Evolutionary conservation across 1,139 yeast genomes (phyloP).

Genomic region (Blastobotrys persicus): DNA sequence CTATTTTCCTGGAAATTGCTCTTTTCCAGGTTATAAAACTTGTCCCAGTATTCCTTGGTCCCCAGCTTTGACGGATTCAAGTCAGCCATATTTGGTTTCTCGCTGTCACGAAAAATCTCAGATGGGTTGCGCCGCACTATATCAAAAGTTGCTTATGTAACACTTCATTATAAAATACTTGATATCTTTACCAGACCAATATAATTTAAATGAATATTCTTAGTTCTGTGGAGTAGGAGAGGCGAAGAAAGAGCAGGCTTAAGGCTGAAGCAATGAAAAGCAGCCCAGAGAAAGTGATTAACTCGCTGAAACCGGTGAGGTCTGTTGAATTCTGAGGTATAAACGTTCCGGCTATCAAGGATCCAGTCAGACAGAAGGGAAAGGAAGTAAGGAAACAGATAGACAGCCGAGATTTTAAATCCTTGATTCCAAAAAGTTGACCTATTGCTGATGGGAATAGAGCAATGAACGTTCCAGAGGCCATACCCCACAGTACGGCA

Average conservation of each 20-base stretch:
- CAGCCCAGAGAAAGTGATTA: slow-evolving; percentile 26
- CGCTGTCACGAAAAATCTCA: not conserved
- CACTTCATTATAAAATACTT: too few species aligned
- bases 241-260: slow-evolving; percentile 7
- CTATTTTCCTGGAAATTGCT: slow-evolving; percentile 67
- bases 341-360: slow-evolving; percentile 51
- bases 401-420: slow-evolving; percentile 49
- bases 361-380: slow-evolving; percentile 49
- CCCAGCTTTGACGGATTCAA: slow-evolving; percentile 30
- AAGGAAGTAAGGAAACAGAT: slow-evolving; percentile 52
- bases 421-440: slow-evolving; percentile 52
- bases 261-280: slow-evolving; percentile 11
- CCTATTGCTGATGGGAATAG: slow-evolving; percentile 40
- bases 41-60: slow-evolving; percentile 60
- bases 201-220: slow-evolving; percentile 12
- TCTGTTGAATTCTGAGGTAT: slow-evolving; percentile 23
- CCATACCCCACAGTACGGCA: slow-evolving; percentile 48
- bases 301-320: slow-evolving; percentile 21
- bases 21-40: slow-evolving; percentile 72
- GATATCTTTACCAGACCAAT: too few species aligned
- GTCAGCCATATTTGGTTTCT: slow-evolving; percentile 17
- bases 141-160: too few species aligned
- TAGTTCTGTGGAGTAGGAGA: slow-evolving; percentile 9
- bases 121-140: not conserved
- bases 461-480: slow-evolving; percentile 42